These are phyloP conservation scores for Laguncularia racemosa DNA, from an alignment of 345 rosid species.

Conservation along the genomic window DNA sequence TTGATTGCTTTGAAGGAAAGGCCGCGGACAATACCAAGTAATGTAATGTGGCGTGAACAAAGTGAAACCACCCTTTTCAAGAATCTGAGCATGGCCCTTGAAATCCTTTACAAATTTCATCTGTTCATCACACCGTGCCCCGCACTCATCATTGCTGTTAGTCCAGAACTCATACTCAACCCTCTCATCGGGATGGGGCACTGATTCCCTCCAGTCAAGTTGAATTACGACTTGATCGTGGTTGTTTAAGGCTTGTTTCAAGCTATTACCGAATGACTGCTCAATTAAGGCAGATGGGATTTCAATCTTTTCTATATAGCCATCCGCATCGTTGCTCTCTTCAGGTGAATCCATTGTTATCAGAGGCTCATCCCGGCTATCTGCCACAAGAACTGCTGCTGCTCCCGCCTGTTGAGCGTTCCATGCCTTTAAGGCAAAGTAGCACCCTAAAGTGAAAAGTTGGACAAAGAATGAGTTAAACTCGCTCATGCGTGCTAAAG, in stretches of 20 bases:
- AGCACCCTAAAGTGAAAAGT: slow-evolving; percentile 44
- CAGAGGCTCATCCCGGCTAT: slow-evolving; percentile 59
- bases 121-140: slow-evolving; percentile 77
- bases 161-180: slow-evolving; percentile 97
- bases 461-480: neutral
- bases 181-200: slow-evolving; percentile 91
- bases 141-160: slow-evolving; percentile 92
- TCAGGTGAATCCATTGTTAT: slow-evolving; percentile 91
- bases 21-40: slow-evolving; percentile 88
- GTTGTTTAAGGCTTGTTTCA: slow-evolving; percentile 64
- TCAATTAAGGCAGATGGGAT: slow-evolving; percentile 89
- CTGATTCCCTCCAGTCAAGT: slow-evolving; percentile 87
- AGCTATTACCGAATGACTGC: slow-evolving; percentile 47
- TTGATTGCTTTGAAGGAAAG: slow-evolving; percentile 51
- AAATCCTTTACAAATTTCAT: slow-evolving; percentile 83
- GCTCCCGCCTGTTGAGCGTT: slow-evolving; percentile 84
- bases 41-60: slow-evolving; percentile 90
- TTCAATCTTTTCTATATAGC: slow-evolving; percentile 58
- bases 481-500: neutral
- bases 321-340: slow-evolving; percentile 48
- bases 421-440: slow-evolving; percentile 87
- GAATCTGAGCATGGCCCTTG: slow-evolving; percentile 92
- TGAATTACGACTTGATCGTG: slow-evolving; percentile 56
- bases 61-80: slow-evolving; percentile 74
- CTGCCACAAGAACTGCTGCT: slow-evolving; percentile 82